A percentile compares a stretch with the other conserved stretches of the same genome.
Evolutionary conservation across 2,329 filamentous ascomycete species (phyloP).

Genomic region (Trichocomaceae sp.): DNA sequence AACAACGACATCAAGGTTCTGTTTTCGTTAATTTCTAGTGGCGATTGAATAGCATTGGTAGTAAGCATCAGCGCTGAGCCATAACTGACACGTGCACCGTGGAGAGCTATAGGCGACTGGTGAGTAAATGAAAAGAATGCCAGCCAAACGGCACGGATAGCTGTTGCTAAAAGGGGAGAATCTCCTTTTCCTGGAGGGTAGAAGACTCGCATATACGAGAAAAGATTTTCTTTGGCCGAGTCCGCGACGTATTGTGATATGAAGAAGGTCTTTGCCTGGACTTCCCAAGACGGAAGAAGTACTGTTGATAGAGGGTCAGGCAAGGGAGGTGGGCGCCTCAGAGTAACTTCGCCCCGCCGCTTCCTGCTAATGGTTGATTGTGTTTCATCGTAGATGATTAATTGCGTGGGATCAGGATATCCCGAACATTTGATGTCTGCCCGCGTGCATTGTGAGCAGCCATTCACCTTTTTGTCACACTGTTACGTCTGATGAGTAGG

Average conservation of each 20-base stretch:
- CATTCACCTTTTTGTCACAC: constrained; percentile 7
- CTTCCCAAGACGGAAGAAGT: constrained; percentile 6
- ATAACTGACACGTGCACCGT: constrained; percentile 9
- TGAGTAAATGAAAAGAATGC: constrained; percentile 10
- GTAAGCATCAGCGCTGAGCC: constrained; percentile 9
- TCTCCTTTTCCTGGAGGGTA: background rate
- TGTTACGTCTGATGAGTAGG: background rate
- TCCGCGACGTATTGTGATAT: constrained; percentile 10
- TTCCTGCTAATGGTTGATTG: constrained; percentile 4
- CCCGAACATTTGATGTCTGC: constrained; percentile 1
- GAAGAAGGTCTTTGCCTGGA: constrained; percentile 5
- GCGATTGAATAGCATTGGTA: constrained; percentile 7
- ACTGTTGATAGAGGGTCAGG: background rate
- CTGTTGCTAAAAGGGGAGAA: constrained; percentile 4
- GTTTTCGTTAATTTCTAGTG: constrained; percentile 3
- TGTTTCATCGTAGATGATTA: constrained; percentile 10
- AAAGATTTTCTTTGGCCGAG: constrained; percentile 3
- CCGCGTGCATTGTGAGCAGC: constrained; percentile 9
- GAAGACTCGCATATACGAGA: constrained; percentile 11
- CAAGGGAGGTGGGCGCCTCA: background rate
- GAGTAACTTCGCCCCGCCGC: background rate
- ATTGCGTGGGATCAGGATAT: constrained; percentile 4
- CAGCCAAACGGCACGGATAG: constrained; percentile 4
- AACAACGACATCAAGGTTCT: constrained; percentile 9
- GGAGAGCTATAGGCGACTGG: constrained; percentile 7